A percentile compares a stretch with the other conserved stretches of the same genome.
These are phyloP conservation scores for Hypoxylon sp. DNA, from an alignment of 2,329 filamentous ascomycete genomes.

Conservation along the genomic window DNA sequence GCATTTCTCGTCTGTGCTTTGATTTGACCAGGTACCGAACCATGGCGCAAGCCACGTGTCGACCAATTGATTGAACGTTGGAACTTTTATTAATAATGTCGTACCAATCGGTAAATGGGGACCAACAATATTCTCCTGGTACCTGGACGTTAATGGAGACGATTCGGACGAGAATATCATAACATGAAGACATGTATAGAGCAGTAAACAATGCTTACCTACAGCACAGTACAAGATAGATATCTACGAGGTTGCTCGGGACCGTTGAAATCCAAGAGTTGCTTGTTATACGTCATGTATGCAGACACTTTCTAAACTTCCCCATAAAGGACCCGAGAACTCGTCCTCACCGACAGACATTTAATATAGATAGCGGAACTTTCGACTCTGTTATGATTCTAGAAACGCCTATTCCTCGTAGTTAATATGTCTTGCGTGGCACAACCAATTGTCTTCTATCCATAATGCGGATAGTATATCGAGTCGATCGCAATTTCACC, in stretches of 20 bases:
- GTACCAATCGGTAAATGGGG: conserved; percentile 10
- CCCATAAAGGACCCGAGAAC: background rate
- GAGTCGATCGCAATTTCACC: conserved; percentile 41
- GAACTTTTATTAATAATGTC: conserved; percentile 27
- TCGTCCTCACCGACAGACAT: background rate
- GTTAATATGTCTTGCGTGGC: conserved; percentile 17
- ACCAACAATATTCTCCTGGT: conserved; percentile 1
- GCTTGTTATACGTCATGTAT: background rate
- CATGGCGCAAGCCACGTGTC: conserved; percentile 42
- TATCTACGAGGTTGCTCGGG: background rate
- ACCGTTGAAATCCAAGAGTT: background rate
- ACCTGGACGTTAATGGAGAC: background rate
- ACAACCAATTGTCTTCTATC: conserved; percentile 25
- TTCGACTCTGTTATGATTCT: background rate
- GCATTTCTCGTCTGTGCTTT: conserved; percentile 40
- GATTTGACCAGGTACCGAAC: conserved; percentile 33
- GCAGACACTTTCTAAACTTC: background rate
- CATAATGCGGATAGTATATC: conserved; percentile 10
- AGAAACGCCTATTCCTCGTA: conserved; percentile 13
- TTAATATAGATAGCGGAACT: background rate
- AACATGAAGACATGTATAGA: background rate
- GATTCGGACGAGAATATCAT: conserved; percentile 4
- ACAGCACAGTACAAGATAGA: background rate
- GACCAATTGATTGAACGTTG: conserved; percentile 23
- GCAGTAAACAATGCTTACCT: background rate